These are phyloP conservation scores for Penicillium sp. DNA, from an alignment of 2,329 filamentous ascomycete species.

Conservation along the genomic window DNA sequence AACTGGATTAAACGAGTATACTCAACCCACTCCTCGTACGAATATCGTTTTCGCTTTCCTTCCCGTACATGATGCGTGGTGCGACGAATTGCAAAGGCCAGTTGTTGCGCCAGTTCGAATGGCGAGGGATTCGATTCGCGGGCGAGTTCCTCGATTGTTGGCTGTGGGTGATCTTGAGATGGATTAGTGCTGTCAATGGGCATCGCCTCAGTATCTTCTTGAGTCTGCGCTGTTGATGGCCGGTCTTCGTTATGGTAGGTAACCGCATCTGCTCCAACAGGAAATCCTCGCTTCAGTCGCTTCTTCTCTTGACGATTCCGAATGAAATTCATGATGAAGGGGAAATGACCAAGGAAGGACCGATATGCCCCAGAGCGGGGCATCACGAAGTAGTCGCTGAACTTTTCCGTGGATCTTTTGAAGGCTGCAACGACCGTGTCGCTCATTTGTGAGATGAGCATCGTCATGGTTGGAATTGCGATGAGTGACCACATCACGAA, in stretches of 20 bases:
- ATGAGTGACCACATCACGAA: conserved; percentile 93
- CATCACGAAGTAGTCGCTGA: conserved; percentile 69
- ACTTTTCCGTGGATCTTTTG: conserved; percentile 62
- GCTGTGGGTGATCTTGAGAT: conserved; percentile 11
- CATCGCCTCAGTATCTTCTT: conserved; percentile 1
- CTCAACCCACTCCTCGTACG: conserved; percentile 84
- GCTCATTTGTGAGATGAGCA: conserved; percentile 80
- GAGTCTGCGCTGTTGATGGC: conserved; percentile 7
- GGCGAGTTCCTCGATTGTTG: conserved; percentile 51
- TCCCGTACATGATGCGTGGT: conserved; percentile 67
- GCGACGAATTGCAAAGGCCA: conserved; percentile 72
- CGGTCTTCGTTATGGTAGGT: conserved; percentile 17
- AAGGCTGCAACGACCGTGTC: conserved; percentile 76
- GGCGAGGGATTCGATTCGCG: conserved; percentile 53
- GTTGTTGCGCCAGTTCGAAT: conserved; percentile 61
- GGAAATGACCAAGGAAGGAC: conserved; percentile 53
- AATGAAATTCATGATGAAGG: conserved; percentile 44
- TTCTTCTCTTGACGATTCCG: conserved; percentile 47
- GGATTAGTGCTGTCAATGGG: not conserved
- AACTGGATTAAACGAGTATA: conserved; percentile 76
- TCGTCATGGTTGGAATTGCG: conserved; percentile 84
- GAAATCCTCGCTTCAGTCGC: conserved; percentile 54
- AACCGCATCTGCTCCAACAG: conserved; percentile 41
- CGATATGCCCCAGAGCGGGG: conserved; percentile 64
- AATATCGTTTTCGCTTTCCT: conserved; percentile 67